Evolutionary conservation across 148 eudicot genomes (phyloP).

Genomic region (Rhododendron henanense): DNA sequence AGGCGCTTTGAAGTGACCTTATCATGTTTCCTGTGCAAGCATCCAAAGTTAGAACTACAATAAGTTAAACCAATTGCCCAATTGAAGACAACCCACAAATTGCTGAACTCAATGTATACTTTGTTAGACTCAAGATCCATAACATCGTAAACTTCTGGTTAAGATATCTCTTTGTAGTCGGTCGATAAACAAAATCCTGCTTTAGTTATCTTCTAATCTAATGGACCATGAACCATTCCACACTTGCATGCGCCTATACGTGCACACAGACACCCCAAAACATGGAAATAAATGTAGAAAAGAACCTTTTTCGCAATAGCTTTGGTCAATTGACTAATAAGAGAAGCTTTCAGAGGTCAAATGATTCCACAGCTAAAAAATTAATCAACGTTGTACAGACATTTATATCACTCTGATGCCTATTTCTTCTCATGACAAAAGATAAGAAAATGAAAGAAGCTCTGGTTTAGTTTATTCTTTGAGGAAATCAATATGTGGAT

Average conservation of each 20-base stretch:
- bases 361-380: not conserved
- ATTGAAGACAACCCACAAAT: not conserved
- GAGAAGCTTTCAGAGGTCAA: not conserved
- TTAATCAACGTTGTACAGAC: not conserved
- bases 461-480: not conserved
- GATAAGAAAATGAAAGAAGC: not conserved
- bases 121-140: not conserved
- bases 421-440: not conserved
- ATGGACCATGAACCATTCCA: not conserved
- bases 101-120: not conserved
- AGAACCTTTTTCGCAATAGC: not conserved
- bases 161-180: not conserved
- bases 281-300: not conserved
- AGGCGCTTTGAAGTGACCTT: conserved; percentile 61
- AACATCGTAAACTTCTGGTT: not conserved
- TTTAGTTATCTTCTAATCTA: not conserved
- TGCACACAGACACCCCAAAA: not conserved
- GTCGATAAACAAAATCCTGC: not conserved
- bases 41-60: not conserved
- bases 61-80: not conserved
- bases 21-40: conserved; percentile 58
- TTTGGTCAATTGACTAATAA: not conserved
- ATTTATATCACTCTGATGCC: not conserved
- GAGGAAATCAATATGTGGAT: not conserved
- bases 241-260: not conserved